Percentiles rank a stretch among this genome's conserved stretches.
Conservation (phyloP, 2,329 filamentous ascomycete genomes). For the Fusarium keratoplasticum region DNA sequence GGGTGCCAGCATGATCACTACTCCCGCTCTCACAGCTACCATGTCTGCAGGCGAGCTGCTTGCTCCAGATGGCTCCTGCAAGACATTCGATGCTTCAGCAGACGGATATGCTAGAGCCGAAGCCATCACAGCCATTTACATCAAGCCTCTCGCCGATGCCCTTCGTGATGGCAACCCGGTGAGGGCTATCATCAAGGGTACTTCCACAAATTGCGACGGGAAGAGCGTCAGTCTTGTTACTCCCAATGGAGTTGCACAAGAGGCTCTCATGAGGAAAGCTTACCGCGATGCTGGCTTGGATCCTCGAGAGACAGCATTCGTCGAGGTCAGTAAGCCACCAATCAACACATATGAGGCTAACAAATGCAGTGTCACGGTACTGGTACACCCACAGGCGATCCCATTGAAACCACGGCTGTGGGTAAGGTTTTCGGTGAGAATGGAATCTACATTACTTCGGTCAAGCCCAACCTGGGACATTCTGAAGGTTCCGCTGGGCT, state of each 20-base stretch:
- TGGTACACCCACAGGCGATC: conserved; percentile 36
- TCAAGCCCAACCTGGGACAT: conserved; percentile 57
- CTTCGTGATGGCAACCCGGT: conserved; percentile 8
- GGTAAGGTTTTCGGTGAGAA: conserved; percentile 1
- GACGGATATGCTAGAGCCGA: conserved; percentile 8
- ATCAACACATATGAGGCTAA: neutral
- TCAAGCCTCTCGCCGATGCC: conserved; percentile 8
- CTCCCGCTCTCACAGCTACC: neutral
- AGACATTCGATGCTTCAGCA: conserved; percentile 5
- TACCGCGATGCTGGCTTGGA: conserved; percentile 43
- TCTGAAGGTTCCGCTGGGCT: conserved; percentile 40
- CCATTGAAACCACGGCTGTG: conserved; percentile 21
- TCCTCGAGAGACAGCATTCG: conserved; percentile 22
- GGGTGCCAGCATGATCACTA: conserved; percentile 5
- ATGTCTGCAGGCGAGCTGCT: conserved; percentile 36
- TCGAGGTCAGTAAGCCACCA: neutral
- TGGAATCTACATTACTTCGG: neutral
- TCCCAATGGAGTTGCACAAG: conserved; percentile 42
- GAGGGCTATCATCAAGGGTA: neutral
- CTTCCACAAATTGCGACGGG: neutral
- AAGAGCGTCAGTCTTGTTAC: neutral
- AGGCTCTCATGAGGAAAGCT: conserved; percentile 44
- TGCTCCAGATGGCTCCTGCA: conserved; percentile 54
- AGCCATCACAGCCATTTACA: conserved; percentile 4
- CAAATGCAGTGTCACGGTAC: conserved; percentile 33